phyloP scores from a whole-genome alignment of 192 early-diverging fungal species.

The Mortierella hygrophila region DNA sequence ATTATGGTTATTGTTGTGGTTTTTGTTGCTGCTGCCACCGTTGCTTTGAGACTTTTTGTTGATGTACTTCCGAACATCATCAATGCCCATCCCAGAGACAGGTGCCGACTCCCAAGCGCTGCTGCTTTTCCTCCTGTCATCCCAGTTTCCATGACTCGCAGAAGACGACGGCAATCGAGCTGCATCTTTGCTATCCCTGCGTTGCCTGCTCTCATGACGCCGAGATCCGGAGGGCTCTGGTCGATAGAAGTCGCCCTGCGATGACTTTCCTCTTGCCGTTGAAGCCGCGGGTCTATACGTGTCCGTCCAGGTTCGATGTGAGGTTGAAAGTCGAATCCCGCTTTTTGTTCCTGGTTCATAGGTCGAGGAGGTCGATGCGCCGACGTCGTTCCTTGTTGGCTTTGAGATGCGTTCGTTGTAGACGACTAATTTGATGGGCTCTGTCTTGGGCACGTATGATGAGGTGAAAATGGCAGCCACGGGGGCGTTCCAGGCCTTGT shows the following conservation, averaged over 20 bases:
- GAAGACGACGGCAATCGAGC: background rate
- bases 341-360: background rate
- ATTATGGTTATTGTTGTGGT: background rate
- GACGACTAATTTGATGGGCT: conserved; percentile 22
- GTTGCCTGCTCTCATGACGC: background rate
- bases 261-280: background rate
- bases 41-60: background rate
- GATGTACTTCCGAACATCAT: background rate
- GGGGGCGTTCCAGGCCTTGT: conserved; percentile 24
- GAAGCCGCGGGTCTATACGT: background rate
- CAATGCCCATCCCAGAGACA: background rate
- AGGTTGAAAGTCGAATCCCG: background rate
- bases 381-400: background rate
- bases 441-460: conserved; percentile 19
- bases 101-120: background rate
- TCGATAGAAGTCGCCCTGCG: conserved; percentile 12
- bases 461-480: conserved; percentile 48
- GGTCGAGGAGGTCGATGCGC: background rate
- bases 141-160: background rate
- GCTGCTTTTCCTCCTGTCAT: background rate
- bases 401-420: conserved; percentile 10
- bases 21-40: background rate
- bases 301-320: background rate
- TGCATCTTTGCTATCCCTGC: background rate
- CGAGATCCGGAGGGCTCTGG: background rate